Evolutionary conservation across 192 early-diverging fungal species (phyloP).

Genomic region (Coemansia interrupta): DNA sequence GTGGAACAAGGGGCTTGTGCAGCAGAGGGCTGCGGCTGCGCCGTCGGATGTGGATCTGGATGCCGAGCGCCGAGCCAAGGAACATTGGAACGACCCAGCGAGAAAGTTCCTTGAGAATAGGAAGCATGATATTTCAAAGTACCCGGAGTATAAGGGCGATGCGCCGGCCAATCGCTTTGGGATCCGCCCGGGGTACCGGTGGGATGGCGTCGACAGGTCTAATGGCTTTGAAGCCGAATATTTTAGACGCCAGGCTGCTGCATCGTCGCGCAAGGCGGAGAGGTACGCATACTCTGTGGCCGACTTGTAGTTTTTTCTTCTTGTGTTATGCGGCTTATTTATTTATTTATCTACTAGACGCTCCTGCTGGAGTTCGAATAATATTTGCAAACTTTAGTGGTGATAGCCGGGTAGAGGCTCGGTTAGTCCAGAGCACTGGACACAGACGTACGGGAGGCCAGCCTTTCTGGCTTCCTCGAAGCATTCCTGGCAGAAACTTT

Average conservation of each 20-base stretch:
- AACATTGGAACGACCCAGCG: conserved; percentile 72
- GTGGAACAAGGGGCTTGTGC: conserved; percentile 64
- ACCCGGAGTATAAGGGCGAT: conserved; percentile 54
- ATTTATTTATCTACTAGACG: neutral
- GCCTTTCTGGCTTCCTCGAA: too few relatives aligned
- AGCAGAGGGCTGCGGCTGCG: conserved; percentile 47
- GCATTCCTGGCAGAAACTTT: too few relatives aligned
- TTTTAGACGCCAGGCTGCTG: conserved; percentile 32
- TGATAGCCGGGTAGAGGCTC: too few relatives aligned
- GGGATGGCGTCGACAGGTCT: conserved; percentile 78
- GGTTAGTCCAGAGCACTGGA: too few relatives aligned
- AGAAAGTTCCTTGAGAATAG: conserved; percentile 53
- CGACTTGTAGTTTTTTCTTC: conserved; percentile 20
- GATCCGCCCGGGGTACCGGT: conserved; percentile 71
- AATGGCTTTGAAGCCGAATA: conserved; percentile 67
- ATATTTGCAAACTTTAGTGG: too few relatives aligned
- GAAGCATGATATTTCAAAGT: conserved; percentile 11
- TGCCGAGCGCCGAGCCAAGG: conserved; percentile 45
- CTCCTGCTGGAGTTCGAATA: too few relatives aligned
- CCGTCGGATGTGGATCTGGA: conserved; percentile 51
- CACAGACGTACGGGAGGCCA: too few relatives aligned
- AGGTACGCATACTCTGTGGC: conserved; percentile 39
- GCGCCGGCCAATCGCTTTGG: conserved; percentile 65
- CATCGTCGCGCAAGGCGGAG: conserved; percentile 16
- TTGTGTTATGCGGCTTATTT: neutral